Evolutionary conservation across 2,329 filamentous ascomycete species (phyloP).

Genomic region (Ascochyta fabae): DNA sequence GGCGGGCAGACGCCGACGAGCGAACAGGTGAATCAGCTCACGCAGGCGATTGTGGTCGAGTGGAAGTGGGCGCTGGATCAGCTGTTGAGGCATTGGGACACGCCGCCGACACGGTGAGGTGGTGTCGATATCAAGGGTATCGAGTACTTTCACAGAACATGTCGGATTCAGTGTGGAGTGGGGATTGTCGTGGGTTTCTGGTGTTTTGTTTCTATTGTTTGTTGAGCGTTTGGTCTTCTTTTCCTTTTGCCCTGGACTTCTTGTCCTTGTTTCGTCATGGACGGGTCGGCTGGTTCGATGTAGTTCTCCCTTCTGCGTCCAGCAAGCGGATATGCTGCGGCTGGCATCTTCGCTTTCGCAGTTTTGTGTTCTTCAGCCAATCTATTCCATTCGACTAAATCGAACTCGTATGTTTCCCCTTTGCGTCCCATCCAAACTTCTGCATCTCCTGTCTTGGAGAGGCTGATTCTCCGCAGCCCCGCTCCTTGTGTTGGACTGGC

Average conservation of each 20-base stretch:
- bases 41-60: slow-evolving; percentile 68
- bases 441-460: too few relatives aligned
- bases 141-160: background rate
- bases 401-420: too few relatives aligned
- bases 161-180: background rate
- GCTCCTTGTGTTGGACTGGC: too few relatives aligned
- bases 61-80: slow-evolving; percentile 70
- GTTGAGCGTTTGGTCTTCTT: background rate
- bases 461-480: too few relatives aligned
- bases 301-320: too few relatives aligned
- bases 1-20: slow-evolving; percentile 62
- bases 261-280: background rate
- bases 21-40: slow-evolving; percentile 65
- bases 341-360: too few relatives aligned
- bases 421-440: too few relatives aligned
- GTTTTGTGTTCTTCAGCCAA: too few relatives aligned
- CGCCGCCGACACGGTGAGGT: slow-evolving; percentile 53
- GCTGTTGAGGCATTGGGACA: slow-evolving; percentile 73
- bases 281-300: background rate
- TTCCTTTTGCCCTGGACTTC: background rate
- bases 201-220: background rate
- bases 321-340: too few relatives aligned
- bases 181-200: background rate
- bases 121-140: background rate
- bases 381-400: too few relatives aligned